Conservation (phyloP, 805 yeast species). For the Lipomyces yamanashiensis region DNA sequence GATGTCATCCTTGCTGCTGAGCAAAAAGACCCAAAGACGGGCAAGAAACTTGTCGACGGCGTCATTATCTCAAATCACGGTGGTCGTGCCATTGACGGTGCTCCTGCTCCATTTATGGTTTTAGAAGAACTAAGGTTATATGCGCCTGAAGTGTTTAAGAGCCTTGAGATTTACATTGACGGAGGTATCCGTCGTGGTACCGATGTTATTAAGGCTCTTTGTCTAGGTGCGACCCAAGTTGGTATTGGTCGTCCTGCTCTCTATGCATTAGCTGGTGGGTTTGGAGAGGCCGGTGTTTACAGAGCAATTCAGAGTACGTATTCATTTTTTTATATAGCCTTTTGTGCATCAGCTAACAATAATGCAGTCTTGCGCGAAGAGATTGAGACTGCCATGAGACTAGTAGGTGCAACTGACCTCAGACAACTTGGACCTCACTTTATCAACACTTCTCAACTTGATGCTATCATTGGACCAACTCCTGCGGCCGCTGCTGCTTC, state of each 20-base stretch:
- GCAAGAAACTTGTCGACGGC: conserved; percentile 49
- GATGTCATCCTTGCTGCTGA: conserved; percentile 36
- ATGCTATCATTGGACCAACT: conserved; percentile 21
- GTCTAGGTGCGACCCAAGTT: conserved; percentile 67
- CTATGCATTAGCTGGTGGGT: conserved; percentile 62
- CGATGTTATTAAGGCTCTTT: conserved; percentile 66
- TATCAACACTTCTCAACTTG: conserved; percentile 28
- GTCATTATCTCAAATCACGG: conserved; percentile 70
- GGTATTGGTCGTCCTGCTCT: conserved; percentile 71
- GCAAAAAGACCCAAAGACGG: conserved; percentile 25
- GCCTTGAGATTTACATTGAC: conserved; percentile 61
- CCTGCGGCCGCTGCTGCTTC: conserved; percentile 16
- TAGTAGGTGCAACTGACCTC: conserved; percentile 62
- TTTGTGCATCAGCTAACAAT: background rate
- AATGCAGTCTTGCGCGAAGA: conserved; percentile 57
- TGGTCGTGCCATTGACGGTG: conserved; percentile 70
- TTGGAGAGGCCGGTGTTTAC: conserved; percentile 68
- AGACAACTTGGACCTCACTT: conserved; percentile 48
- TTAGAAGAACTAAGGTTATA: conserved; percentile 55
- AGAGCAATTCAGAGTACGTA: conserved; percentile 54
- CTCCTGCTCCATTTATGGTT: conserved; percentile 65
- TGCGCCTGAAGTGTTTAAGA: conserved; percentile 49
- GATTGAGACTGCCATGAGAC: conserved; percentile 66
- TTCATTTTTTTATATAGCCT: background rate
- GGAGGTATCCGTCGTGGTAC: conserved; percentile 73